These are phyloP conservation scores for Lasiodiplodia theobromae DNA, from an alignment of 2,329 filamentous ascomycete species.

Conservation along the genomic window DNA sequence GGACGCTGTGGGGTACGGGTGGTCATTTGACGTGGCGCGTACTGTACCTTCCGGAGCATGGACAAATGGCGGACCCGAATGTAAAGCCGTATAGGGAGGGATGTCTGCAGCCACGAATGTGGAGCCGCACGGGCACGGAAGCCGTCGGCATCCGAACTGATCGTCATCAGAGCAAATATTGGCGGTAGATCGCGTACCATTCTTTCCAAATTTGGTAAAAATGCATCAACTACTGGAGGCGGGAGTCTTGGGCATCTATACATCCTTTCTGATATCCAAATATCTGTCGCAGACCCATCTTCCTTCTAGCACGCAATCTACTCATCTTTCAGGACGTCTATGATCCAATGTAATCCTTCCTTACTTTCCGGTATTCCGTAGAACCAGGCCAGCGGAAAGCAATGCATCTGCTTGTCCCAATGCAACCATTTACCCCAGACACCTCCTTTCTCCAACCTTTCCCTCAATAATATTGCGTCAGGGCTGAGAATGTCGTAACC, in stretches of 20 bases:
- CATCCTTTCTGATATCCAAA: neutral
- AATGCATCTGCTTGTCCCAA: slow-evolving; percentile 69
- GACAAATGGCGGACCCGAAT: neutral
- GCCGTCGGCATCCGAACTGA: neutral
- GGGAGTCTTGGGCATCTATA: neutral
- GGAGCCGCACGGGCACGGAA: neutral
- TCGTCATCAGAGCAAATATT: neutral
- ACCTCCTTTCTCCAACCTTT: slow-evolving; percentile 52
- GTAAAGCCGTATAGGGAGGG: neutral
- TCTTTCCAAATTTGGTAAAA: neutral
- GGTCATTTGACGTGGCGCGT: neutral
- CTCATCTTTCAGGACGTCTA: slow-evolving; percentile 42
- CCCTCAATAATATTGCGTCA: slow-evolving; percentile 58
- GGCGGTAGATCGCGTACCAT: slow-evolving; percentile 1
- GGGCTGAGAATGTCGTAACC: slow-evolving; percentile 62
- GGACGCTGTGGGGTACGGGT: neutral
- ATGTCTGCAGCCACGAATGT: neutral
- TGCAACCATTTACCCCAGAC: slow-evolving; percentile 63
- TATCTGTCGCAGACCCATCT: neutral
- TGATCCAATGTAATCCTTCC: slow-evolving; percentile 55
- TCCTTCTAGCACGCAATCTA: neutral
- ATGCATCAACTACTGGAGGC: neutral
- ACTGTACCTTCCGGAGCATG: neutral
- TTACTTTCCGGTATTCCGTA: slow-evolving; percentile 58
- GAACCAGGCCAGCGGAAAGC: slow-evolving; percentile 60